Conservation (phyloP, 495 filamentous ascomycete genomes). For the Staphylotrichum longicolle region DNA sequence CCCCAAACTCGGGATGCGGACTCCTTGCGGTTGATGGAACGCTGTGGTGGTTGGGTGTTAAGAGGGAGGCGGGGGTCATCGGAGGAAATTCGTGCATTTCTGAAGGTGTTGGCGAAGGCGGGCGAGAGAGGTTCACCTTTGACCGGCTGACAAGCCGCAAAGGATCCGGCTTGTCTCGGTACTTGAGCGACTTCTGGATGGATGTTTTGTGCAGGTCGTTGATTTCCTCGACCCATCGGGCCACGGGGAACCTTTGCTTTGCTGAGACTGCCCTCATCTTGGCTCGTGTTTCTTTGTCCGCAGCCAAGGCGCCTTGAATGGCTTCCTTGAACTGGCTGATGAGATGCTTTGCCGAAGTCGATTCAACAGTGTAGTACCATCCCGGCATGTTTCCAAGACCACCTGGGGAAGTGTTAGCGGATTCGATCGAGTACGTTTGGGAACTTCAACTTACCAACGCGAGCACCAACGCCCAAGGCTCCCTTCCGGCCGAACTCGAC, state of each 20-base stretch:
- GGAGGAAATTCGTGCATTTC: constrained; percentile 16
- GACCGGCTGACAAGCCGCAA: constrained; percentile 7
- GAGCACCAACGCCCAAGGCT: constrained; percentile 67
- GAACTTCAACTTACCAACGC: constrained; percentile 61
- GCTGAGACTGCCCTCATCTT: constrained; percentile 74
- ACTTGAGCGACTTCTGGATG: constrained; percentile 36
- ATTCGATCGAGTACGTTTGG: not conserved
- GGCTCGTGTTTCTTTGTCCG: constrained; percentile 54
- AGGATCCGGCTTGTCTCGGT: constrained; percentile 17
- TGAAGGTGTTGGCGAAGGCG: constrained; percentile 17
- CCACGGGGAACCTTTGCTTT: constrained; percentile 71
- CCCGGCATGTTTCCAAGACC: constrained; percentile 75
- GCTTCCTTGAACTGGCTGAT: constrained; percentile 69
- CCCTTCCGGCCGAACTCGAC: constrained; percentile 78
- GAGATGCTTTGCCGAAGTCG: constrained; percentile 63
- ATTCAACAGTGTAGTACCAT: constrained; percentile 68
- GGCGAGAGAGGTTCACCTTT: constrained; percentile 8
- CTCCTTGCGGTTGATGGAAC: constrained; percentile 7
- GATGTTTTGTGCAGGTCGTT: constrained; percentile 59
- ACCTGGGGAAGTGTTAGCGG: constrained; percentile 19
- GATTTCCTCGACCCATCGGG: constrained; percentile 62
- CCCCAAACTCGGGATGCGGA: constrained; percentile 1
- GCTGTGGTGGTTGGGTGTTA: constrained; percentile 33
- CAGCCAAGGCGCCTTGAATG: constrained; percentile 62
- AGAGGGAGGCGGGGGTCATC: constrained; percentile 14